Evolutionary conservation across 768 basidiomycete species (phyloP), one percentile per base, ranked within the genome.

Genomic region (Trametes cingulata): DNA sequence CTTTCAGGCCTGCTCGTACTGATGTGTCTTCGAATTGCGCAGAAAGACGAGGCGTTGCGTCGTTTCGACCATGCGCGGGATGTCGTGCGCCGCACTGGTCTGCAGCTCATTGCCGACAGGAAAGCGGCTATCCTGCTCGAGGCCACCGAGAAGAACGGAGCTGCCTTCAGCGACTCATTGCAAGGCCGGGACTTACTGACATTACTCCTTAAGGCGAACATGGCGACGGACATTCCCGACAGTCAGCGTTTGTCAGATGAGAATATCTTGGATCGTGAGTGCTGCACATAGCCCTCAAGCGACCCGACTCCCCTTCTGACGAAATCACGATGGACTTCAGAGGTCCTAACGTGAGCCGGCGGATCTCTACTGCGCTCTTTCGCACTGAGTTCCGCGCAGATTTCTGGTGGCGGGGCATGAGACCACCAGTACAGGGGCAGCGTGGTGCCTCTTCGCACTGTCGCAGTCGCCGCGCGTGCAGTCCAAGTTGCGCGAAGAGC

Each of bases 121-220:
- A 76, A 75, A 61, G 70, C 70, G 2, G 72, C 67, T 13, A 72
- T 78, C 7, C 80, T 33, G 19, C 56, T 19, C 13, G 36, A 41
- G 0, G 12, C 47, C 1, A 41, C 39, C 10, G 83, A 87, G 10
- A 81, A 73, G 47, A 39, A 47, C 40, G n/a, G 5, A 22, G 7
- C 2, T 4, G 47, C 29, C 14, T 5, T 55, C 13, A 45, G 54
- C 12, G 17, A 49, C 29, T 37, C 41, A 10, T 13, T 63, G 49
- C 57, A 54, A 15, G 52, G 62, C 12, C 27, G 62, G 10, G 56
- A 57, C 37, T 39, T 57, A 4, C 40, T 57, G 15, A 57, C 56
- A 6, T 10, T 87, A 27, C 73, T 90, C 3, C 73, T 89, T 39
- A 77, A 78, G 60, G 86, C 87, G 6, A 90, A 89, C 67, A 80